Conservation (phyloP, 1,139 yeast genomes). For the Geotrichum reessii region DNA sequence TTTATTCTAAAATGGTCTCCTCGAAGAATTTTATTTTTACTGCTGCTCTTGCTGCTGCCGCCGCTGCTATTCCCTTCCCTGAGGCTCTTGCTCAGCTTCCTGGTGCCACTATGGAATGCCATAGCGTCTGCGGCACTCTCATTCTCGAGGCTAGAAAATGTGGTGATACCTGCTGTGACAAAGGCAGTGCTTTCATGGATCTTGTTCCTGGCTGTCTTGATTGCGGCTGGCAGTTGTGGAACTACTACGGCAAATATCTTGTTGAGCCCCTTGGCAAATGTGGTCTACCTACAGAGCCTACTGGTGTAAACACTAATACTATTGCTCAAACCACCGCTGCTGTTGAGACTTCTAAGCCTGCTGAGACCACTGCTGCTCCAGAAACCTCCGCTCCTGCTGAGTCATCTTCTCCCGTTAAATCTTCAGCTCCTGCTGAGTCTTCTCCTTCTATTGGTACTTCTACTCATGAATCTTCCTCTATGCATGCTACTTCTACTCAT, state of each 20-base stretch:
- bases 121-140: constrained; percentile 8
- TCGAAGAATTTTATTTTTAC: not conserved
- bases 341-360: no score
- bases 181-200: constrained; percentile 1
- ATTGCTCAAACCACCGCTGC: not conserved
- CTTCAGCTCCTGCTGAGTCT: constrained; percentile 9
- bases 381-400: not conserved
- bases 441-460: constrained; percentile 1
- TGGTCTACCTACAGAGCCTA: constrained; percentile 11
- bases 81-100: constrained; percentile 13
- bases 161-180: constrained; percentile 6
- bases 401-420: not conserved
- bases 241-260: constrained; percentile 13
- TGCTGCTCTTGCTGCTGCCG: constrained; percentile 5
- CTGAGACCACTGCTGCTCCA: not conserved
- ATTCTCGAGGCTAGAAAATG: constrained; percentile 9
- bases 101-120: constrained; percentile 13
- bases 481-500: not conserved
- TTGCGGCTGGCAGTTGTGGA: constrained; percentile 14
- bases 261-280: constrained; percentile 6
- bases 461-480: not conserved
- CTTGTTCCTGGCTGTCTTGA: constrained; percentile 5
- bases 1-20: constrained; percentile 11
- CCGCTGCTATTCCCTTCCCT: constrained; percentile 10
- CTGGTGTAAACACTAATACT: constrained; percentile 6